Conservation (phyloP, 1,284 basidiomycete genomes). For the Tremellales sp. region DNA sequence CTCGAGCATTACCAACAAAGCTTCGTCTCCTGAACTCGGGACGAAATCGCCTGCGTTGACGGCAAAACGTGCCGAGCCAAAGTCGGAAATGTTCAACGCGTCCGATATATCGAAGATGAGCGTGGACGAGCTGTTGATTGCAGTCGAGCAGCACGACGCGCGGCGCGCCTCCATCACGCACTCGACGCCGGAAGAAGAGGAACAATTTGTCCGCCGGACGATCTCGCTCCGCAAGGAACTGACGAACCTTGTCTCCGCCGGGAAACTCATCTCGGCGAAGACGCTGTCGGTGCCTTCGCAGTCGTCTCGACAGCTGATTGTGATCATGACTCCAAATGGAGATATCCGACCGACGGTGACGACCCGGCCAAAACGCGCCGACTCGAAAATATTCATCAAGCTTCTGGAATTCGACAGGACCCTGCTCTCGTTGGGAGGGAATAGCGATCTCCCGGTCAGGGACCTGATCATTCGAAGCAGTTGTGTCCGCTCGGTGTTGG, state of each 20-base stretch:
- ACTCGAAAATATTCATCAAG: conserved; percentile 52
- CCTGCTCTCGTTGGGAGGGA: conserved; percentile 18
- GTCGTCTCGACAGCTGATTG: conserved; percentile 47
- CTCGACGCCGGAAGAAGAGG: conserved; percentile 49
- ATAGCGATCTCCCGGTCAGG: conserved; percentile 51
- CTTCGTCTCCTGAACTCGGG: not conserved
- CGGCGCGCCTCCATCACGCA: conserved; percentile 45
- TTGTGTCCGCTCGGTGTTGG: conserved; percentile 50
- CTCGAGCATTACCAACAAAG: too few species aligned
- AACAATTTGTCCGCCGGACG: conserved; percentile 50
- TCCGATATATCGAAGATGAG: conserved; percentile 45
- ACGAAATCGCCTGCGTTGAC: conserved; percentile 42
- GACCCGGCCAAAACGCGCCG: conserved; percentile 50
- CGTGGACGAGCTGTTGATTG: conserved; percentile 49
- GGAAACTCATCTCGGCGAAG: conserved; percentile 47
- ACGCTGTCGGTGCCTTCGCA: conserved; percentile 43
- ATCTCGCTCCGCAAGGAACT: conserved; percentile 50
- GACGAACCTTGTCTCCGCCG: conserved; percentile 41
- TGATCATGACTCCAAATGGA: conserved; percentile 51
- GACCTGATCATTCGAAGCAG: conserved; percentile 52
- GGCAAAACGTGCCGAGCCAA: conserved; percentile 34
- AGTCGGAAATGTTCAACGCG: conserved; percentile 19
- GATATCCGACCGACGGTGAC: conserved; percentile 51
- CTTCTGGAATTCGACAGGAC: conserved; percentile 50
- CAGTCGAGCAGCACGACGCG: conserved; percentile 49